Conservation (phyloP, 2,329 filamentous ascomycete genomes). For the Pestalotiopsis sp. region DNA sequence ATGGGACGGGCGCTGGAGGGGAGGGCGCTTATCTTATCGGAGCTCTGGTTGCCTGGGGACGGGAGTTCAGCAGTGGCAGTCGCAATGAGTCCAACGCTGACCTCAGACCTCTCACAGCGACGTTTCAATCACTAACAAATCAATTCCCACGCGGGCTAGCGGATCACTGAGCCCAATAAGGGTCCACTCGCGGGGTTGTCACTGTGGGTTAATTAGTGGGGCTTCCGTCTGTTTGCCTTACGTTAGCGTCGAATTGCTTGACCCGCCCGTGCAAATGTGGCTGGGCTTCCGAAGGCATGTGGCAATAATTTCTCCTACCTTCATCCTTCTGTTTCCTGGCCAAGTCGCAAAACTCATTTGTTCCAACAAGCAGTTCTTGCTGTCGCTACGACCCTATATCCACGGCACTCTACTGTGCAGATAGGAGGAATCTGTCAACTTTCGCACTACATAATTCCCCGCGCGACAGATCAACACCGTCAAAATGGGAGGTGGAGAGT, state of each 20-base stretch:
- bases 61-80: background rate
- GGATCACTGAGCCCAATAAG: background rate
- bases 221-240: background rate
- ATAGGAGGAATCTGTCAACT: background rate
- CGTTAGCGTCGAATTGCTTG: background rate
- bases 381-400: background rate
- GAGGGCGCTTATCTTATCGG: slow-evolving; percentile 9
- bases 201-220: background rate
- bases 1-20: background rate
- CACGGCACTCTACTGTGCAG: too few species aligned
- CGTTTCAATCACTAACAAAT: background rate
- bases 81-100: background rate
- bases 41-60: background rate
- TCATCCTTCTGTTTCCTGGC: background rate
- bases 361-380: background rate
- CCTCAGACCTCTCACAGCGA: background rate
- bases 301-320: background rate
- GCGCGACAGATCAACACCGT: slow-evolving; percentile 17
- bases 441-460: background rate
- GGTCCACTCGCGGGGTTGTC: background rate
- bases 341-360: background rate
- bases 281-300: background rate
- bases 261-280: background rate
- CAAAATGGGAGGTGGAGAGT: slow-evolving; percentile 82
- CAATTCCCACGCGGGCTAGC: too few species aligned